These are phyloP conservation scores for Globisporangium emineosum DNA, from an alignment of 352 stramenopile species.

Conservation along the genomic window DNA sequence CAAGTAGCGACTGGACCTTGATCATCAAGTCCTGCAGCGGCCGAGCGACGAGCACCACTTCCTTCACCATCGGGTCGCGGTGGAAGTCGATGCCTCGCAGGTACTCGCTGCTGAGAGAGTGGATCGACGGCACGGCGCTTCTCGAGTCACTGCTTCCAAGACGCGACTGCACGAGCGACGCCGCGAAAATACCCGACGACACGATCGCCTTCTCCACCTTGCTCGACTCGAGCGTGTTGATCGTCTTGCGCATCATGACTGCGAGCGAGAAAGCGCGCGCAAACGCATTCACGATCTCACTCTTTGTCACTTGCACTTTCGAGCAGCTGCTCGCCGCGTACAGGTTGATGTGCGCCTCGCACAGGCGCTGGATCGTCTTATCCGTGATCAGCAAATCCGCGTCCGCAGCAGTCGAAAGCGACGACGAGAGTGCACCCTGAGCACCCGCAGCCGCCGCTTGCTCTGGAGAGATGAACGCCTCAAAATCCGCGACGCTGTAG, in stretches of 20 bases:
- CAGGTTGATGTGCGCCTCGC: conserved; percentile 62
- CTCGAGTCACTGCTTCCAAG: conserved; percentile 42
- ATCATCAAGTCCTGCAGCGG: conserved; percentile 89
- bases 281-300: conserved; percentile 62
- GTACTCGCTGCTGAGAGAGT: conserved; percentile 70
- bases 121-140: conserved; percentile 43
- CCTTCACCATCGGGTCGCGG: conserved; percentile 89
- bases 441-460: conserved; percentile 17
- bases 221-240: conserved; percentile 50
- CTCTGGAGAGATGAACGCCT: conserved; percentile 53
- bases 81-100: conserved; percentile 91
- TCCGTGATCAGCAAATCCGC: conserved; percentile 68
- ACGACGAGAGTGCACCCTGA: conserved; percentile 15
- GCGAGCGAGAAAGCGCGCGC: conserved; percentile 66
- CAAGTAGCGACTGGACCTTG: conserved; percentile 89
- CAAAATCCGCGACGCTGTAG: conserved; percentile 74
- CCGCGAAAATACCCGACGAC: conserved; percentile 54
- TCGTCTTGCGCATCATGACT: conserved; percentile 58
- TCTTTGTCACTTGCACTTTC: conserved; percentile 32
- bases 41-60: conserved; percentile 87
- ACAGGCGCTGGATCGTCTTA: conserved; percentile 68
- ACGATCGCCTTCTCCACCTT: conserved; percentile 49
- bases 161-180: conserved; percentile 67
- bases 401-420: conserved; percentile 20
- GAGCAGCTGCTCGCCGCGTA: conserved; percentile 58